phyloP scores from a whole-genome alignment of 1,284 basidiomycete genomes.

The Sanghuangporus baumii region DNA sequence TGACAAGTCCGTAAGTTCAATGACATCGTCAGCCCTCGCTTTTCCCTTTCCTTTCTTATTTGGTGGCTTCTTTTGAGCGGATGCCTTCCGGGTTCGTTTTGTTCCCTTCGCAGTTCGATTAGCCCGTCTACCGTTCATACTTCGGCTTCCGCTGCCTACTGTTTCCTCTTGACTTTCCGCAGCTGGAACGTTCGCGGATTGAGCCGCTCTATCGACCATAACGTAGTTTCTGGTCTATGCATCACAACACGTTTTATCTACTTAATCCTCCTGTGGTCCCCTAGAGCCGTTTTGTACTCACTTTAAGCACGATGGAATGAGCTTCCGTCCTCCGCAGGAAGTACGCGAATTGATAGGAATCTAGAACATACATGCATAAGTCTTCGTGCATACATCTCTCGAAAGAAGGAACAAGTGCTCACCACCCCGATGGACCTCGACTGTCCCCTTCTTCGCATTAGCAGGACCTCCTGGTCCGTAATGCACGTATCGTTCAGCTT shows the following conservation, averaged over 20 bases:
- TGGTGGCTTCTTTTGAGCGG: background rate
- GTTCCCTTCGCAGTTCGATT: conserved; percentile 31
- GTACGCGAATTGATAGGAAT: conserved; percentile 75
- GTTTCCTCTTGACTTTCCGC: conserved; percentile 20
- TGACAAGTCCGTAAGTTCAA: background rate
- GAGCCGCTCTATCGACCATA: conserved; percentile 31
- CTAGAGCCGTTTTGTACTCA: conserved; percentile 22
- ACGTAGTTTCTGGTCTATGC: conserved; percentile 38
- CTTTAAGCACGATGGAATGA: conserved; percentile 72
- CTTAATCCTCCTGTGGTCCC: background rate
- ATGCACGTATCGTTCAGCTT: conserved; percentile 46
- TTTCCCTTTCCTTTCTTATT: conserved; percentile 38
- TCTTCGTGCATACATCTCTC: conserved; percentile 9
- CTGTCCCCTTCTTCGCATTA: conserved; percentile 50
- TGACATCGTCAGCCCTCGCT: conserved; percentile 20
- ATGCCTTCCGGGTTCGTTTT: conserved; percentile 1
- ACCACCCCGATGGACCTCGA: conserved; percentile 76
- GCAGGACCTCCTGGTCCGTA: conserved; percentile 34
- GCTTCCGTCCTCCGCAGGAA: conserved; percentile 73
- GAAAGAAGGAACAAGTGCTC: background rate
- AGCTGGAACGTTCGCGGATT: conserved; percentile 17
- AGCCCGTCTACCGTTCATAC: conserved; percentile 19
- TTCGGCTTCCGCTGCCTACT: conserved; percentile 9
- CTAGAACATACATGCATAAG: conserved; percentile 31
- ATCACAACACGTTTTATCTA: background rate